A percentile compares a stretch with the other conserved stretches of the same genome.
Conservation (phyloP, 768 basidiomycete species). For the Suillus brevipes region DNA sequence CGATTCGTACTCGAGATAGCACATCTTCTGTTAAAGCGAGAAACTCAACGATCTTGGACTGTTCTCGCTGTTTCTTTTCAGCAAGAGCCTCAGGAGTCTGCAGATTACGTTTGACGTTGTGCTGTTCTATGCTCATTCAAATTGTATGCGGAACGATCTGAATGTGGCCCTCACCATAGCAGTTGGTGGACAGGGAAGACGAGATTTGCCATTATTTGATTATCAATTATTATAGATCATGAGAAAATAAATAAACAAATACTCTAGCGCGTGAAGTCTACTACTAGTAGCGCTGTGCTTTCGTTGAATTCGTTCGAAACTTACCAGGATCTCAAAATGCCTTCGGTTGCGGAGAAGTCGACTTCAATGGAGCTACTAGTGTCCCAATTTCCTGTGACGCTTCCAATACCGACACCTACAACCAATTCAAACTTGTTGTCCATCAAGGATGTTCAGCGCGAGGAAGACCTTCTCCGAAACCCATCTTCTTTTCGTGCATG, state of each 20-base stretch:
- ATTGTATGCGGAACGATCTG: background rate
- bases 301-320: background rate
- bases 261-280: background rate
- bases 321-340: constrained; percentile 41
- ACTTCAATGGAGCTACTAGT: constrained; percentile 52
- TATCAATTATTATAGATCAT: background rate
- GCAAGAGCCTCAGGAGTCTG: constrained; percentile 62
- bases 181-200: background rate
- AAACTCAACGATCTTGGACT: constrained; percentile 75
- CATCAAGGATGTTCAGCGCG: constrained; percentile 76
- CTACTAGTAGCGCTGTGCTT: background rate
- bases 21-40: constrained; percentile 63
- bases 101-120: constrained; percentile 64
- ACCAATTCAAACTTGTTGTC: constrained; percentile 77
- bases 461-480: constrained; percentile 93
- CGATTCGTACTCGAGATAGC: constrained; percentile 55
- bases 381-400: constrained; percentile 77
- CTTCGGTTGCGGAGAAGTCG: constrained; percentile 52
- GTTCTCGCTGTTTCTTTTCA: constrained; percentile 69
- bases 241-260: constrained; percentile 1
- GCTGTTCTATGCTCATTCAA: constrained; percentile 41
- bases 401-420: constrained; percentile 78
- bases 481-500: constrained; percentile 90
- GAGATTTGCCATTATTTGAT: background rate
- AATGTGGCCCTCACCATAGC: constrained; percentile 26